Percentiles rank a stretch among this genome's conserved stretches.
Evolutionary conservation across 1,139 yeast species (phyloP).

Genomic region (Diutina ranongensis): DNA sequence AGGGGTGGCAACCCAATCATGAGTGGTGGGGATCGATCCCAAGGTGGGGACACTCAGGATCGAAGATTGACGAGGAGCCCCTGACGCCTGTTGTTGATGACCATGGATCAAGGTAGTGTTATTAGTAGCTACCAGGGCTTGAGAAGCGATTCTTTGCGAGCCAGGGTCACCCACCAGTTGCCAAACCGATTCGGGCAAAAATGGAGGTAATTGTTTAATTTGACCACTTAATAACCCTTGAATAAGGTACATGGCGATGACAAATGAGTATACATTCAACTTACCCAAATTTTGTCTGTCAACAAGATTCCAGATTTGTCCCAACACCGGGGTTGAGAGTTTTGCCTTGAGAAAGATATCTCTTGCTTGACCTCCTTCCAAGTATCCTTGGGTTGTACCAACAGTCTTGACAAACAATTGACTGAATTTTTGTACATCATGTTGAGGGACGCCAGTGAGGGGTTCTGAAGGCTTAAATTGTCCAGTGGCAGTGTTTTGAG

Average conservation of each 20-base stretch:
- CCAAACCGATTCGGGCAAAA: constrained; percentile 61
- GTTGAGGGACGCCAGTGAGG: constrained; percentile 51
- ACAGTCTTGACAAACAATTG: constrained; percentile 69
- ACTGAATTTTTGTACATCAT: constrained; percentile 61
- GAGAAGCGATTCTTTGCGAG: constrained; percentile 25
- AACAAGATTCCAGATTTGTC: constrained; percentile 82
- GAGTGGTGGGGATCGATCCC: constrained; percentile 6
- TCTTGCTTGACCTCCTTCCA: constrained; percentile 70
- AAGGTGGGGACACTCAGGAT: background rate
- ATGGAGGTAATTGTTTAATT: constrained; percentile 55
- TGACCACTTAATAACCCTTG: constrained; percentile 69
- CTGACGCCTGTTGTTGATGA: constrained; percentile 7
- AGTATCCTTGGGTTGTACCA: constrained; percentile 32
- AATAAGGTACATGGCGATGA: constrained; percentile 90
- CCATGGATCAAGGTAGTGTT: constrained; percentile 28
- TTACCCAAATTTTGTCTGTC: constrained; percentile 68
- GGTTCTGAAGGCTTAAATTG: constrained; percentile 24
- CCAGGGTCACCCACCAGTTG: constrained; percentile 25
- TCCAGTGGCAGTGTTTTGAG: constrained; percentile 24
- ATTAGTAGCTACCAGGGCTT: constrained; percentile 43
- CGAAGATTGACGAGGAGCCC: background rate
- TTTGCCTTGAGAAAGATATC: constrained; percentile 83
- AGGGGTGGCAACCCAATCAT: constrained; percentile 59
- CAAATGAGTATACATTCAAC: constrained; percentile 62
- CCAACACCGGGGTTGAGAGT: constrained; percentile 61